Evolutionary conservation across 2,329 filamentous ascomycete species (phyloP), one percentile per base, ranked within the genome.

Genomic region (Juglanconis sp.): DNA sequence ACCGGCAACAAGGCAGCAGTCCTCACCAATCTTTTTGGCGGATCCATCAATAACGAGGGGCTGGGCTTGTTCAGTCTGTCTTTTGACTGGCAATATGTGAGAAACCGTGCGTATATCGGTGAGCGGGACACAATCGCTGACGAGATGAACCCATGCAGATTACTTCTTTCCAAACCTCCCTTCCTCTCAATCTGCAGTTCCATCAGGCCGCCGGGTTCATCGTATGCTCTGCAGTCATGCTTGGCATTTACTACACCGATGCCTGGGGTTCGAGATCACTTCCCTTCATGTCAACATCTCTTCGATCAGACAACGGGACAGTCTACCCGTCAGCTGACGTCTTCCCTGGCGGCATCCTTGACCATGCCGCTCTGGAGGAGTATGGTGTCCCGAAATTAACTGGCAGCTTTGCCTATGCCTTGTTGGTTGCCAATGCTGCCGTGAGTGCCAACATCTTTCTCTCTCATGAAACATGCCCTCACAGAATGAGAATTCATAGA

Each of bases 381-480:
- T 74, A 77, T 53, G 82, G 82, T 1, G 61, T 79, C 3, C 82
- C 82, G 0, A 74, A 67, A 7, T 67, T 85, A 3, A 76, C 76
- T 0, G 81, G 80, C 1, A 75, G 70, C 0, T 84, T 84, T 64
- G 81, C 80, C 0, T 83, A 78, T 49, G 71, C 77, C 2, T 75
- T 85, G 73, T 78, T 85, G 62, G 84, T 84, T 73, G 80, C 81
- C 2, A 84, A 85, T 68, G 79, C 80, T 63, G 81, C 82, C 36
- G 79, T 81, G 71, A 68, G 79, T 75, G 48, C 11, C 24, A 24
- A 24, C 24, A 24, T 24, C 24, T 24, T 24, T 24, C 24, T 24
- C 24, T 24, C 11, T 4, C 1, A n/a, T 2, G 2, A 11, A 24
- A 24, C 35, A 38, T 38, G 35, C 40, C 8, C 40, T 44, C 5